Base-by-base conservation (phyloP, 345 rosid genomes). In the Murraya koenigii region DNA sequence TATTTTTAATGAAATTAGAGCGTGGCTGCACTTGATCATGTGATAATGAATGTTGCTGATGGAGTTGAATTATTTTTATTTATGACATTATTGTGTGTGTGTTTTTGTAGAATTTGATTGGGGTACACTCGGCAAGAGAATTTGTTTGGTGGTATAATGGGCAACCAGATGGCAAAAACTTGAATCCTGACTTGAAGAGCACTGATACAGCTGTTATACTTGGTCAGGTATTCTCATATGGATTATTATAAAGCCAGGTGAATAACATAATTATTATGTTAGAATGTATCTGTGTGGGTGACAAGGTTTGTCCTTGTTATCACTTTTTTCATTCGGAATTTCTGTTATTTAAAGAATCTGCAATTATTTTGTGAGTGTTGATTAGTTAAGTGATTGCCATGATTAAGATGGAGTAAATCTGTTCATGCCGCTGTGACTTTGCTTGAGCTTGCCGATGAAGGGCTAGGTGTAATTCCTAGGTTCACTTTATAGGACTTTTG, bases 81-180 rank as follows among this genome's bases (percentile, higher is more conserved):
- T 60, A 32, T 52, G 1, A 33, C 0, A 14, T 52, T 25, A 6
- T 14, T 73, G 1, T 59, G 26, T 39, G 7, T 52, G 3, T 41
- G 33, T 56, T 19, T 69, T 78, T 84, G 68, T 84, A 96, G 98
- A 84, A 80, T 79, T 82, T 92, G 82, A 72, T 38, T 39, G 98
- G 98, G 59, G 75, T 96, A 82, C 86, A 86, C 85, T 92, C 98
- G 0, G 97, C 99, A 38, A 90, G 97, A 83, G 97, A 96, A 88
- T 92, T 96, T 81, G 98, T 96, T 49, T 94, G 98, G 97, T 94
- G 98, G 98, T 96, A 96, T 81, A 94, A 91, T 80, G 98, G 97
- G 68, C 99, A 96, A 78, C 99, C 97, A 0, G 92, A 94, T 77
- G 85, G 88, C 84, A 87, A 82, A 73, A 64, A 86, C 82, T 79